These are phyloP conservation scores for Penicillium salamii DNA, from an alignment of 495 filamentous ascomycete species.

Conservation along the genomic window DNA sequence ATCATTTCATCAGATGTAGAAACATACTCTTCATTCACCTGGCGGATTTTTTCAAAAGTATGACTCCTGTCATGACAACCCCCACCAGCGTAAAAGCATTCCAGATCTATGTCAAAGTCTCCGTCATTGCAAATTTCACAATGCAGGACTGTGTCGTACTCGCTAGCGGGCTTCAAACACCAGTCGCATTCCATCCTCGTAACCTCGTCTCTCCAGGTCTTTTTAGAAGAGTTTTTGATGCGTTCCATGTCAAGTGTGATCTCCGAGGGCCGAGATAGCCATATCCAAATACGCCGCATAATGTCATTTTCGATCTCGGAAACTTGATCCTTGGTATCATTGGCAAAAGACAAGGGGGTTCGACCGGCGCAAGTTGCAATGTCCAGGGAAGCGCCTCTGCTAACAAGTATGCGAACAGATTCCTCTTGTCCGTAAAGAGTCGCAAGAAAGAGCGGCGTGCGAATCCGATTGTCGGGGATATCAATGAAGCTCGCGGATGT, in stretches of 20 bases:
- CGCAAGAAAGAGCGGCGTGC: slow-evolving; percentile 10
- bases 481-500: slow-evolving; percentile 1
- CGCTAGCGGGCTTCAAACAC: slow-evolving; percentile 1
- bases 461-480: neutral
- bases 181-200: neutral
- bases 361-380: slow-evolving; percentile 6
- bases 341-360: slow-evolving; percentile 3
- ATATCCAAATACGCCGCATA: neutral
- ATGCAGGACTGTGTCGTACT: slow-evolving; percentile 4
- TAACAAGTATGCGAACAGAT: slow-evolving; percentile 3
- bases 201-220: neutral
- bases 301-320: neutral
- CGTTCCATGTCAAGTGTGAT: neutral
- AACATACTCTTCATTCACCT: neutral
- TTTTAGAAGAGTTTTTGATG: neutral
- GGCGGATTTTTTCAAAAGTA: neutral
- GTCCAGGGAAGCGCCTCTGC: slow-evolving; percentile 1
- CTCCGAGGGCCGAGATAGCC: neutral
- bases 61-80: slow-evolving; percentile 8
- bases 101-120: slow-evolving; percentile 9
- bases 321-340: neutral
- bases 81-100: slow-evolving; percentile 2
- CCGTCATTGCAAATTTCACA: slow-evolving; percentile 1
- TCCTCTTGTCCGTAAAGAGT: slow-evolving; percentile 8
- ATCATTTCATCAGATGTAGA: neutral